phyloP scores from a whole-genome alignment of 805 yeast genomes.

The Naumovozyma dairenensis region DNA sequence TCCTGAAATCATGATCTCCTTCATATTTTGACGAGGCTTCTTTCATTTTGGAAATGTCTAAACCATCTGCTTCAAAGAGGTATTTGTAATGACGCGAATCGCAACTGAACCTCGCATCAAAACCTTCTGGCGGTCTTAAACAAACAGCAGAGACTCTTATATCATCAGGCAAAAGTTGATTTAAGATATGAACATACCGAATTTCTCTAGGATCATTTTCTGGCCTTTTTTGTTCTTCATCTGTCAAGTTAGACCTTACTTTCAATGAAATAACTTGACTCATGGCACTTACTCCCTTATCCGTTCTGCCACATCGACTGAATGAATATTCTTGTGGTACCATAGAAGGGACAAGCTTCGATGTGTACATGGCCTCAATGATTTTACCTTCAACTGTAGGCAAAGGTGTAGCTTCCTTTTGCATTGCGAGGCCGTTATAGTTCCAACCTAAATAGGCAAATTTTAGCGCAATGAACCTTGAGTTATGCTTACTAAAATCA shows the following conservation, averaged over 20 bases:
- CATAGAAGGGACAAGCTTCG: slow-evolving; percentile 52
- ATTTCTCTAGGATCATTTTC: slow-evolving; percentile 56
- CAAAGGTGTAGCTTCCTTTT: slow-evolving; percentile 60
- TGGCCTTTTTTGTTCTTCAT: slow-evolving; percentile 52
- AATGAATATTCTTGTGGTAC: slow-evolving; percentile 59
- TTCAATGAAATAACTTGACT: slow-evolving; percentile 80
- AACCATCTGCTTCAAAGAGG: slow-evolving; percentile 45
- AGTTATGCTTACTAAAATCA: slow-evolving; percentile 53
- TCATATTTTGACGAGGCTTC: slow-evolving; percentile 47
- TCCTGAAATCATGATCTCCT: slow-evolving; percentile 86
- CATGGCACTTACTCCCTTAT: slow-evolving; percentile 94
- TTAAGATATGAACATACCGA: slow-evolving; percentile 65
- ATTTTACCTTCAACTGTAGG: slow-evolving; percentile 83
- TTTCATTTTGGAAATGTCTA: slow-evolving; percentile 60
- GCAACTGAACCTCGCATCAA: slow-evolving; percentile 93
- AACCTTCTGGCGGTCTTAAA: slow-evolving; percentile 68
- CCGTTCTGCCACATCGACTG: slow-evolving; percentile 92
- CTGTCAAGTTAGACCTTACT: slow-evolving; percentile 57
- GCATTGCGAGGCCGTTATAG: slow-evolving; percentile 83
- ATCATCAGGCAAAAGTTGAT: slow-evolving; percentile 70
- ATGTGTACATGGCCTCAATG: slow-evolving; percentile 57
- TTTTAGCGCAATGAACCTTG: slow-evolving; percentile 64
- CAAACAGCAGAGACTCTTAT: slow-evolving; percentile 76
- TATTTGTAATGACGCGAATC: slow-evolving; percentile 78
- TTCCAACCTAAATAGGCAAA: slow-evolving; percentile 93